Conservation (phyloP, 2,329 filamentous ascomycete species). For the Sphaerulina populicola region DNA sequence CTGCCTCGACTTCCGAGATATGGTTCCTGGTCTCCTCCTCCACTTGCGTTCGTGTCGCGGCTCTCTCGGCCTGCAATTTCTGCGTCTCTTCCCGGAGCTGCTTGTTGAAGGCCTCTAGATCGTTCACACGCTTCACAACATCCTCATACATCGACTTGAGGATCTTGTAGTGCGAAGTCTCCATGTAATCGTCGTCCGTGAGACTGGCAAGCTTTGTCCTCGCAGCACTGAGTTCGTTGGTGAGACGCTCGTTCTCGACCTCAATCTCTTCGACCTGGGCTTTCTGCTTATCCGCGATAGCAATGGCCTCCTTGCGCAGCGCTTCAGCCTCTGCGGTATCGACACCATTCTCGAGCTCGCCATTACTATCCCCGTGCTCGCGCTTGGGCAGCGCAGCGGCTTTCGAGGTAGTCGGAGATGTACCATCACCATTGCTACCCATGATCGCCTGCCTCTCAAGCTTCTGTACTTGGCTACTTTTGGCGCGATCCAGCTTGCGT, state of each 20-base stretch:
- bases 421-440: constrained; percentile 46
- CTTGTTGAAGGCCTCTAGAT: constrained; percentile 79
- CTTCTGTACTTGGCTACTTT: constrained; percentile 83
- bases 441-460: constrained; percentile 81
- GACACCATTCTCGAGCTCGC: constrained; percentile 48
- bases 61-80: constrained; percentile 76
- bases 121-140: constrained; percentile 82
- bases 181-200: constrained; percentile 86
- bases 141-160: constrained; percentile 87
- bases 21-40: constrained; percentile 69
- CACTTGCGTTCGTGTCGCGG: constrained; percentile 68
- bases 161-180: constrained; percentile 87
- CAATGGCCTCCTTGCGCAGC: constrained; percentile 68
- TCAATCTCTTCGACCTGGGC: constrained; percentile 76
- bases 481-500: constrained; percentile 82
- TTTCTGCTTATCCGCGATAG: constrained; percentile 72
- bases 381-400: constrained; percentile 37
- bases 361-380: constrained; percentile 45
- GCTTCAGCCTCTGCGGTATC: constrained; percentile 61
- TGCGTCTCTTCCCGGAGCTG: constrained; percentile 77
- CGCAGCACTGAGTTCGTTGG: constrained; percentile 70
- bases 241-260: constrained; percentile 63
- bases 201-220: constrained; percentile 60
- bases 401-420: constrained; percentile 36
- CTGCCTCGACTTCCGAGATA: constrained; percentile 70